Base-by-base conservation (phyloP, 2,329 filamentous ascomycete genomes). In the Aureobasidium sp. region DNA sequence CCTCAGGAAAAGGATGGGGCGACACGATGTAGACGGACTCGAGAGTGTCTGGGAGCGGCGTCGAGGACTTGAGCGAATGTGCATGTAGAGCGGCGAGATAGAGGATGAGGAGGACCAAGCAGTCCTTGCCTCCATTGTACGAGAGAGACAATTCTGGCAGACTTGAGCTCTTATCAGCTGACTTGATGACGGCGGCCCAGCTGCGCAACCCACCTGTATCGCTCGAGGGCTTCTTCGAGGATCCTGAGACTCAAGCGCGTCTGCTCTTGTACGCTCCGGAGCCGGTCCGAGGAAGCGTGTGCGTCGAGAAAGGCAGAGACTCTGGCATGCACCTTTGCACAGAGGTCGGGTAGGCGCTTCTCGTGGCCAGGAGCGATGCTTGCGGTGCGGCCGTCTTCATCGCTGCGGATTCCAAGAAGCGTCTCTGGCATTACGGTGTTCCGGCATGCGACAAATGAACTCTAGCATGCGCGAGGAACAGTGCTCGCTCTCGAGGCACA, bases 111-210 rank as follows among this genome's bases (percentile, higher is more conserved):
- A 97, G 82, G 50, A 97, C 90, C 16, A 97, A 85, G 64, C 91
- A 97, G 76, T 97, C 93, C 70, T 98, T 98, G 57, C 93, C 93
- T 65, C 93, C 93, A 63, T 98, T 98, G 72, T 96, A 98, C 54
- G 91, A 95, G 59, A 97, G 77, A 4, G 90, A 89, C 56, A 97
- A 78, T 66, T 94, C 79, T 55, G 85, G 78, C 57, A 86, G 79
- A 55, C 88, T 93, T 62, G 56, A 25, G 16, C 39, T 39, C 55
- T 44, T 17, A 22, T 50, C 53, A 54, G 22, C 16, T 12, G 14
- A 14, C 45, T 14, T 25, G 24, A 25, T 16, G 17, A 21, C 30
- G 54, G 39, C 17, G 45, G 4, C 7, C 8, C 19, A 25, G n/a
- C 12, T 4, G 6, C 25, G 30, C 22, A 30, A 70, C 80, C 55